A percentile compares a stretch with the other conserved stretches of the same genome.
Evolutionary conservation across 345 rosid species (phyloP).

Genomic region (Barbarea vulgaris): DNA sequence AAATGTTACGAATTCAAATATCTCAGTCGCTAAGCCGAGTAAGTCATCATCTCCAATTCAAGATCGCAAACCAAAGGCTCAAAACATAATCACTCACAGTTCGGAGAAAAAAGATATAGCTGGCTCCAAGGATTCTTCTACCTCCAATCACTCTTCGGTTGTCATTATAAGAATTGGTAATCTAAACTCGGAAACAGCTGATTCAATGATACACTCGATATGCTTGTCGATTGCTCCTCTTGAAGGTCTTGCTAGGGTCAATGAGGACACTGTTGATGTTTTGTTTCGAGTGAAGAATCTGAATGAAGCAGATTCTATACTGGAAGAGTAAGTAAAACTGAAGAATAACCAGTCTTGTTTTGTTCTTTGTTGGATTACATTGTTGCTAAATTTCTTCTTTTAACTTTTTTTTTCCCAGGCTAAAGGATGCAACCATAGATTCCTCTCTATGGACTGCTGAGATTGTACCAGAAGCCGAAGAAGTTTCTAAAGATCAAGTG

Average conservation of each 20-base stretch:
- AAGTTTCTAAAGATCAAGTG: constrained; percentile 11
- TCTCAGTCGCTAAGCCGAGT: background rate
- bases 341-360: background rate
- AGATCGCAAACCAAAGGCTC: constrained; percentile 2
- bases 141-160: background rate
- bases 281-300: constrained; percentile 16
- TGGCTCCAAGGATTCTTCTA: constrained; percentile 1
- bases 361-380: background rate
- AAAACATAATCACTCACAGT: background rate
- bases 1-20: background rate
- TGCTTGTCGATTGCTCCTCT: constrained; percentile 14
- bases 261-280: constrained; percentile 29
- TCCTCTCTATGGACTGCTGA: constrained; percentile 16
- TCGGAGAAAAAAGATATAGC: background rate
- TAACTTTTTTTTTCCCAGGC: background rate
- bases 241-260: constrained; percentile 19
- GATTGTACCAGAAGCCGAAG: constrained; percentile 1
- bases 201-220: constrained; percentile 22
- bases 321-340: constrained; percentile 20
- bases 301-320: constrained; percentile 21
- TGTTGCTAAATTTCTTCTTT: background rate
- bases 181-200: constrained; percentile 26
- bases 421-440: constrained; percentile 1
- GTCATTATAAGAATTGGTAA: constrained; percentile 26
- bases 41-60: background rate